Percentiles rank a stretch among this genome's conserved stretches.
Evolutionary conservation across 2,329 filamentous ascomycete species (phyloP).

Genomic region (Penicillium sp.): DNA sequence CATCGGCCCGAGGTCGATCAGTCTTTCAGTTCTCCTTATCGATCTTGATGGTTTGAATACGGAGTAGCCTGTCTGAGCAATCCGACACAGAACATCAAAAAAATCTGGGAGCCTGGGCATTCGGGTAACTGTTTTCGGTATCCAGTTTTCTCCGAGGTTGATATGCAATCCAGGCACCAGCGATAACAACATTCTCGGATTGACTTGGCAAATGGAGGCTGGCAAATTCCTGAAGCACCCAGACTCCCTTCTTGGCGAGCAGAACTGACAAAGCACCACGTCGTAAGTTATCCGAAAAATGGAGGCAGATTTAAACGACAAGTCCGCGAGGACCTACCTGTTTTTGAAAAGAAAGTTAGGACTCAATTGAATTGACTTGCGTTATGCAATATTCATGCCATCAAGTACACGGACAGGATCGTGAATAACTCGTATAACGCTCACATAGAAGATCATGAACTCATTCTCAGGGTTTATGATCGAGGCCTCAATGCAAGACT

Average conservation of each 20-base stretch:
- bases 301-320: neutral
- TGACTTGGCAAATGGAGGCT: neutral
- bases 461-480: neutral
- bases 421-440: neutral
- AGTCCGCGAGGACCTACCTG: neutral
- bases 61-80: neutral
- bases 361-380: too few species aligned
- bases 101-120: neutral
- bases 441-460: neutral
- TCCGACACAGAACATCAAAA: neutral
- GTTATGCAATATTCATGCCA: too few species aligned
- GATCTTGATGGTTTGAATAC: neutral
- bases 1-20: conserved; percentile 10
- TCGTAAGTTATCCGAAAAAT: neutral
- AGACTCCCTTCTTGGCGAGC: neutral
- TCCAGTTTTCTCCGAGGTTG: neutral
- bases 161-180: neutral
- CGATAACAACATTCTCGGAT: neutral
- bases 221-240: neutral
- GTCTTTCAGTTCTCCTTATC: neutral
- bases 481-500: too few species aligned
- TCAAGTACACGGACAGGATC: too few species aligned
- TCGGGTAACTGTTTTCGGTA: neutral
- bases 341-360: too few species aligned
- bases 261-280: neutral